Evolutionary conservation across 2,329 filamentous ascomycete genomes (phyloP), one percentile per base, ranked within the genome.

Genomic region (Aspergillus fructus): DNA sequence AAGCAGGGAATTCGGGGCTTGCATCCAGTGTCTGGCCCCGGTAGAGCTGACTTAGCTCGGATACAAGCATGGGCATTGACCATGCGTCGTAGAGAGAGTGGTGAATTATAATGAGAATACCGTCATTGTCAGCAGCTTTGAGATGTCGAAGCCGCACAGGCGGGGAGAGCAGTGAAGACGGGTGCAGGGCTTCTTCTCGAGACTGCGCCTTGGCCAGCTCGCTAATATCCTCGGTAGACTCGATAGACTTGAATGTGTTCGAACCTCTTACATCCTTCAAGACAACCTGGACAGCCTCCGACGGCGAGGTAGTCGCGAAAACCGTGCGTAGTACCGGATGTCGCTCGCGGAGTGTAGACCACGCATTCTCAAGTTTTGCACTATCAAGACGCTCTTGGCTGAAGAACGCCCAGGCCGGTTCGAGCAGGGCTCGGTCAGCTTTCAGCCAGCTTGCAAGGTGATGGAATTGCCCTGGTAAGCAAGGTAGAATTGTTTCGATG

Each of bases 61-160:
- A 55, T 9, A 73, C 56, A 7, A 75, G 61, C 43, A 67, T 66
- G 1, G 64, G 64, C 64, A 75, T 72, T 1, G 71, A 69, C 66
- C 70, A 74, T 2, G 72, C 72, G 42, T 75, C 73, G 53, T 74
- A 75, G 7, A 66, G 63, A 15, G 72, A 69, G 49, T 75, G 73
- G 41, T 74, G 70, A 27, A 75, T 63, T 30, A 68, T 64, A 9
- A 75, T 30, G 8, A 71, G 48, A 5, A 75, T 62, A 9, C 65
- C 66, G 47, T 74, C 71, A 21, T 61, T 56, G 27, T 66, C 66
- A n/a, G 50, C 57, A 2, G 62, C 67, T 24, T 63, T 67, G 24
- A 74, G 33, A 5, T 70, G 66, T 21, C 63, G 61, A 3, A 75
- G 66, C 8, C 67, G 62, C 4, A 68, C 66, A 6, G 73, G 71